Conservation (phyloP, 139 green algal genomes). For the Chlorella sp. region DNA sequence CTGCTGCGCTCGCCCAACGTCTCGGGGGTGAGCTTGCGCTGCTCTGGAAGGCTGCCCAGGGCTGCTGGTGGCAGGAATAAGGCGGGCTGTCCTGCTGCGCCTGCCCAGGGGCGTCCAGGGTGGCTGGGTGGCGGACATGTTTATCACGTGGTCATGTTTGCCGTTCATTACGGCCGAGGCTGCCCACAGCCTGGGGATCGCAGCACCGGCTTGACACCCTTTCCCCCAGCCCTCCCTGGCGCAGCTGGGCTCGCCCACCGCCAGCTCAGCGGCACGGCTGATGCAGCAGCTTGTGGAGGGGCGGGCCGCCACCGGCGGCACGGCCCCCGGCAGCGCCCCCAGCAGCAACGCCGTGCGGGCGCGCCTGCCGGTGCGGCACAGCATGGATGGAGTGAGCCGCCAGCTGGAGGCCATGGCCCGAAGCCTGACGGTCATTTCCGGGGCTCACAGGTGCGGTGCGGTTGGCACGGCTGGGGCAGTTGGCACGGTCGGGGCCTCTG, state of each 20-base stretch:
- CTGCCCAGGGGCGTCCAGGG: too few species aligned
- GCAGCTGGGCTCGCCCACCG: not conserved
- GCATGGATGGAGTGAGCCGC: slow-evolving; percentile 18
- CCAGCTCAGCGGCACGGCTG: not conserved
- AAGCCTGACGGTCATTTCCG: not conserved
- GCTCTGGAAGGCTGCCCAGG: not conserved
- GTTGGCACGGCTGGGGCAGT: too few species aligned
- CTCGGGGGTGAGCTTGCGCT: not conserved
- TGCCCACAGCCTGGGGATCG: too few species aligned
- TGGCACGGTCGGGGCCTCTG: too few species aligned
- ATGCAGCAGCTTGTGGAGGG: not conserved
- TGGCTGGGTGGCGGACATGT: too few species aligned
- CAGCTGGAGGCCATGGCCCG: not conserved
- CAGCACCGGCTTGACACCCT: too few species aligned
- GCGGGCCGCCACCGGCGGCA: not conserved
- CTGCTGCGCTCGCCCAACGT: not conserved
- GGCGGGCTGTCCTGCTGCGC: too few species aligned
- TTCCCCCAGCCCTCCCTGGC: too few species aligned
- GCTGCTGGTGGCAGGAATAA: too few species aligned
- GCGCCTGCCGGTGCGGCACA: slow-evolving; percentile 12
- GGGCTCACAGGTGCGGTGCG: not conserved
- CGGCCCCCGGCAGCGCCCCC: not conserved
- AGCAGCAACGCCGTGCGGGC: not conserved
- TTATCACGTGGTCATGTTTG: too few species aligned
- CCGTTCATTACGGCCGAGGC: too few species aligned